These are phyloP conservation scores for Globisporangium radiosum DNA, from an alignment of 352 stramenopile genomes.

Conservation along the genomic window DNA sequence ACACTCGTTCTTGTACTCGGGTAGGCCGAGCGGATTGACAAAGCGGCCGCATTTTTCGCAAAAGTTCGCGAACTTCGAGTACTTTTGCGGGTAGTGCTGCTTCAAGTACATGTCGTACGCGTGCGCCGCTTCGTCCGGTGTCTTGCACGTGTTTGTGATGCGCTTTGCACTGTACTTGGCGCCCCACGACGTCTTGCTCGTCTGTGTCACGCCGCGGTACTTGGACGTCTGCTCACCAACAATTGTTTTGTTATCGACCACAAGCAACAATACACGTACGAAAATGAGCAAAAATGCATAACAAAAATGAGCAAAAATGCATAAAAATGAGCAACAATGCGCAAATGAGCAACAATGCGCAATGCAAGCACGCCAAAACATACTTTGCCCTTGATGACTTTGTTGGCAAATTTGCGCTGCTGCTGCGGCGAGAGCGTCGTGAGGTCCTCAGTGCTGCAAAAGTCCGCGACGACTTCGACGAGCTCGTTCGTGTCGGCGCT, in stretches of 20 bases:
- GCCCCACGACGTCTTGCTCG: conserved; percentile 84
- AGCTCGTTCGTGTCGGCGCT: conserved; percentile 51
- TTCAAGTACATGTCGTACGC: conserved; percentile 83
- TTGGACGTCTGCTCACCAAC: conserved; percentile 60
- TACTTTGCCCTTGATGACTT: conserved; percentile 76
- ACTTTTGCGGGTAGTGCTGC: conserved; percentile 75
- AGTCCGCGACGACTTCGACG: conserved; percentile 51
- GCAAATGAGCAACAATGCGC: not conserved
- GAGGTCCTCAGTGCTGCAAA: conserved; percentile 39
- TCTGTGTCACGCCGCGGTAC: conserved; percentile 80
- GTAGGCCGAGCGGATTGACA: conserved; percentile 71
- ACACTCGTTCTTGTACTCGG: conserved; percentile 72
- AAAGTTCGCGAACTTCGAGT: conserved; percentile 84
- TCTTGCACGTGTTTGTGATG: conserved; percentile 87
- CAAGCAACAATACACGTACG: not conserved
- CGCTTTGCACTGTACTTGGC: conserved; percentile 85
- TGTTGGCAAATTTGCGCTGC: conserved; percentile 55
- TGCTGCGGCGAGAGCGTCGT: conserved; percentile 33
- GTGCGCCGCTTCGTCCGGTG: conserved; percentile 73
- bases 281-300: not conserved
- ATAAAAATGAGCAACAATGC: not conserved
- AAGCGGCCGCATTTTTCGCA: conserved; percentile 75
- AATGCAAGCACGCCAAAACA: conserved; percentile 5
- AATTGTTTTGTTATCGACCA: not conserved
- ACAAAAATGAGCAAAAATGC: not conserved